A percentile compares a stretch with the other conserved stretches of the same genome.
These are phyloP conservation scores for Pythium vanterpoolii DNA, from an alignment of 352 stramenopile genomes.

Conservation along the genomic window DNA sequence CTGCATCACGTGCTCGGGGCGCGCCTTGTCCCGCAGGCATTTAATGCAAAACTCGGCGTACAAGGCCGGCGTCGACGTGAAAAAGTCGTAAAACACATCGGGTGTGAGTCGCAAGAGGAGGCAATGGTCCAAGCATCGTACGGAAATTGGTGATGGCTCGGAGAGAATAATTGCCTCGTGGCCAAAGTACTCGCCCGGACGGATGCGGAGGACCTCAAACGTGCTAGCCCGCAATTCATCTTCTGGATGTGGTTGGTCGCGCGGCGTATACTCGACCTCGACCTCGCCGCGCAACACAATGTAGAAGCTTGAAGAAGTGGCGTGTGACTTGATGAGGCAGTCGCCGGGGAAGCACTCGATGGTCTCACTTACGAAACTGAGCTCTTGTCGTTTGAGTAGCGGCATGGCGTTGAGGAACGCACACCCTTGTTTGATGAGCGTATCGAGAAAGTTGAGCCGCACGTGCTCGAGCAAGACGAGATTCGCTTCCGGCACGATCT, in stretches of 20 bases:
- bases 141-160: slow-evolving; percentile 32
- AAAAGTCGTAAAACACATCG: slow-evolving; percentile 51
- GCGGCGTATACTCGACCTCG: slow-evolving; percentile 23
- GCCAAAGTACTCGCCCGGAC: slow-evolving; percentile 60
- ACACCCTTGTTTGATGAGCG: slow-evolving; percentile 55
- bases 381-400: slow-evolving; percentile 48
- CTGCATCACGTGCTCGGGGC: slow-evolving; percentile 59
- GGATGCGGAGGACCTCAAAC: slow-evolving; percentile 33
- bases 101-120: slow-evolving; percentile 39
- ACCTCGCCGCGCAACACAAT: slow-evolving; percentile 43
- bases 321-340: slow-evolving; percentile 30
- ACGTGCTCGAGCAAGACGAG: slow-evolving; percentile 59
- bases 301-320: slow-evolving; percentile 38
- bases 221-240: too few species aligned
- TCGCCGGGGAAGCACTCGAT: slow-evolving; percentile 30
- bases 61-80: slow-evolving; percentile 44
- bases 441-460: slow-evolving; percentile 56
- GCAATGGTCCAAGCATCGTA: slow-evolving; percentile 39
- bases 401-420: slow-evolving; percentile 54
- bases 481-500: slow-evolving; percentile 52
- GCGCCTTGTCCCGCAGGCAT: slow-evolving; percentile 43
- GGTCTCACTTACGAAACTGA: slow-evolving; percentile 52
- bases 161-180: slow-evolving; percentile 62
- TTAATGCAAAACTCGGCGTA: slow-evolving; percentile 73
- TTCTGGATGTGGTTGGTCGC: not conserved